Conservation (phyloP, 2,329 filamentous ascomycete genomes). For the Sclerotinia sclerotiorum region DNA sequence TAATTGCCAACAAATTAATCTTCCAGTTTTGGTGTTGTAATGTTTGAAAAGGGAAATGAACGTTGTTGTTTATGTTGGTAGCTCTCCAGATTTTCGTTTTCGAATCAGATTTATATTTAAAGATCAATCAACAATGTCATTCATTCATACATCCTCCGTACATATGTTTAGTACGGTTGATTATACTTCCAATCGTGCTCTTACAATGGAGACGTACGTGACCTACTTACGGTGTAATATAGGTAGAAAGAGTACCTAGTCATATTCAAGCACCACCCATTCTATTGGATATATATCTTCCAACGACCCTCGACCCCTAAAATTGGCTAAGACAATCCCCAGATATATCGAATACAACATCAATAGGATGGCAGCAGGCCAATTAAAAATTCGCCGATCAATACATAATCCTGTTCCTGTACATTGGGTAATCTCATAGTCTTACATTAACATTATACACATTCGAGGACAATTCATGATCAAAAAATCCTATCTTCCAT, state of each 20-base stretch:
- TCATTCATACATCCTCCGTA: no score
- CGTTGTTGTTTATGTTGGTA: not conserved
- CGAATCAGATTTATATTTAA: not conserved
- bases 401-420: not conserved
- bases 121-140: not conserved
- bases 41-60: not conserved
- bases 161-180: not conserved
- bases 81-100: not conserved
- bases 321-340: not conserved
- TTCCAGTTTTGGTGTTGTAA: not conserved
- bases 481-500: slow-evolving; percentile 32
- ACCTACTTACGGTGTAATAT: not conserved
- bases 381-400: slow-evolving; percentile 7
- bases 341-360: not conserved
- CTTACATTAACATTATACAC: slow-evolving; percentile 10
- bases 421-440: not conserved
- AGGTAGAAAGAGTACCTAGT: not conserved
- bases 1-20: slow-evolving; percentile 9
- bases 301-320: not conserved
- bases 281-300: not conserved
- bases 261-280: not conserved
- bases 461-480: slow-evolving; percentile 12
- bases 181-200: no score
- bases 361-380: not conserved
- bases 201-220: not conserved